Base-by-base conservation (phyloP, 768 basidiomycete genomes). In the Mrakia gelida region DNA sequence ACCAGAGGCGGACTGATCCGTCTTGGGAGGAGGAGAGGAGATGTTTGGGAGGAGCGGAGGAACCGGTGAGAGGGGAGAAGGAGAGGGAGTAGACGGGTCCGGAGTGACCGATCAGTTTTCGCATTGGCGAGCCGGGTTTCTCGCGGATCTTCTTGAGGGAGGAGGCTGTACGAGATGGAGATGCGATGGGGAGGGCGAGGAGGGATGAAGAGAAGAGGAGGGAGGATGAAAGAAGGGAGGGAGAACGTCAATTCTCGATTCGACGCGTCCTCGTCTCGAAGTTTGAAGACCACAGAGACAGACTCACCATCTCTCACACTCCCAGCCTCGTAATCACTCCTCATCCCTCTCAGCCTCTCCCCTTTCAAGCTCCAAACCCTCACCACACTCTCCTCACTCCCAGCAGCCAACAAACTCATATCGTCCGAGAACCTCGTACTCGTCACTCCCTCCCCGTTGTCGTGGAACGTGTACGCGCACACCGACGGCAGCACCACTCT, bases 81-180 rank as follows among this genome's bases (percentile, higher is more conserved):
- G 92, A 91, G 45, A 98, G 89, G 2, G 93, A 91, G 84, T 98
- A 98, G 28, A 98, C 94, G 34, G 97, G 95, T 21, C 94, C 97
- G 80, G 95, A 96, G 84, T 99, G 97, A 1, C 94, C 97, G 73
- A 98, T 90, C 26, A 99, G 88, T 86, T 98, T 98, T n/a, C 95
- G 90, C 15, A 95, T 94, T 0, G 91, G 90, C 30, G 88, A 88
- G 0, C 92, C 92, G 76, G 91, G 92, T 84, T 91, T 93, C 84
- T 95, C 93, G 79, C 89, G 87, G 41, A 93, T 87, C 83, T 90
- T 89, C 71, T 85, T 87, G 70, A 91, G 84, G 11, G 90, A 89
- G 34, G 87, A 81, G 63, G 86, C 92, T 93, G 23, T 52, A 16
- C 15, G 7, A 52, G 49, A 59, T n/a, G 26, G 52, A 59, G 8